Percentiles rank a stretch among this genome's conserved stretches.
Evolutionary conservation across 2,329 filamentous ascomycete species (phyloP).

Genomic region (Xylaria sp.): DNA sequence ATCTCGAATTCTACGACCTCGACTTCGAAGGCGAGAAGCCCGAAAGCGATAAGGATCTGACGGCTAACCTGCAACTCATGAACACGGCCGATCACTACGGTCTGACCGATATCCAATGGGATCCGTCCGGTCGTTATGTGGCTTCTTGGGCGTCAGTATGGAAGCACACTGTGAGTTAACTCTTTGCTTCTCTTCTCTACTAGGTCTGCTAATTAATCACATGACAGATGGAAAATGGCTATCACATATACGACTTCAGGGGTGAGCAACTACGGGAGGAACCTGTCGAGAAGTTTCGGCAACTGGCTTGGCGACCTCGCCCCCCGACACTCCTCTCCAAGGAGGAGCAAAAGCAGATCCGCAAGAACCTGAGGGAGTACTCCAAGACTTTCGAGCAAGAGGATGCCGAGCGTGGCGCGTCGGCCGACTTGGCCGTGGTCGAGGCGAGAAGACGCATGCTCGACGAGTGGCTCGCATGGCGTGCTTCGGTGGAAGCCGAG

Average conservation of each 20-base stretch:
- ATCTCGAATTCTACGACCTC: conserved; percentile 97
- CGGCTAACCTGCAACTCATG: conserved; percentile 95
- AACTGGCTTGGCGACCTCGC: conserved; percentile 93
- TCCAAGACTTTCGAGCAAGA: conserved; percentile 94
- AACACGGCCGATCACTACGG: conserved; percentile 95
- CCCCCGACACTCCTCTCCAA: conserved; percentile 91
- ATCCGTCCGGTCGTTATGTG: conserved; percentile 93
- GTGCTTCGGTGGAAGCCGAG: conserved; percentile 77
- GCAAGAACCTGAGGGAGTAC: conserved; percentile 98
- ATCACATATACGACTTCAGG: conserved; percentile 97
- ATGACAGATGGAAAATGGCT: conserved; percentile 97
- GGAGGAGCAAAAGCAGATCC: conserved; percentile 96
- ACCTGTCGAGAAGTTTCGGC: conserved; percentile 96
- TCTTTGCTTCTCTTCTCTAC: neutral
- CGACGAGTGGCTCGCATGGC: conserved; percentile 90
- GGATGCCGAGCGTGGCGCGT: conserved; percentile 91
- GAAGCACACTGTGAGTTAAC: conserved; percentile 86
- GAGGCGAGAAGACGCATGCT: conserved; percentile 85
- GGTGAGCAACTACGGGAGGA: conserved; percentile 91
- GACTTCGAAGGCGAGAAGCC: conserved; percentile 98
- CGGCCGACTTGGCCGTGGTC: conserved; percentile 92
- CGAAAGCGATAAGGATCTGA: conserved; percentile 91
- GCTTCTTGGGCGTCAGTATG: conserved; percentile 93
- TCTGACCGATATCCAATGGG: conserved; percentile 98
- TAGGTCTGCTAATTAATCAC: conserved; percentile 23